Evolutionary conservation across 2,329 filamentous ascomycete species (phyloP).

Genomic region (Capronia epimyces): DNA sequence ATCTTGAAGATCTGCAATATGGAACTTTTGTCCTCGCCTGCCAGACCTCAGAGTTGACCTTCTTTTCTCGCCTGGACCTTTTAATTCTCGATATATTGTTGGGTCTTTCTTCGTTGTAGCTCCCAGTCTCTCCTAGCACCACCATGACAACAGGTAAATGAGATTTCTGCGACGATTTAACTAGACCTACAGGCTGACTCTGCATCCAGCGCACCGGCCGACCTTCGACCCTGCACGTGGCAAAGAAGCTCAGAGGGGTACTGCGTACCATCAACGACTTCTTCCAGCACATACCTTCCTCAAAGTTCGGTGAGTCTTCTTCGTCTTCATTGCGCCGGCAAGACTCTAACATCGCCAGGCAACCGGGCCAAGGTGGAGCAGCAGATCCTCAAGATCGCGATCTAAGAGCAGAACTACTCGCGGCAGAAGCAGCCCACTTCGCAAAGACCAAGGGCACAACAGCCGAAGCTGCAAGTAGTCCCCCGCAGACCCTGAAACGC

Average conservation of each 20-base stretch:
- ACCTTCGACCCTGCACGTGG: constrained; percentile 95
- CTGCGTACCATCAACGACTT: constrained; percentile 92
- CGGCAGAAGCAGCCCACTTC: constrained; percentile 81
- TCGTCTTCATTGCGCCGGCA: neutral
- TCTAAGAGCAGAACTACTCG: constrained; percentile 80
- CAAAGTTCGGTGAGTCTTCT: constrained; percentile 63
- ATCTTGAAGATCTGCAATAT: neutral
- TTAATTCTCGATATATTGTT: neutral
- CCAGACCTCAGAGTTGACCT: too few species aligned
- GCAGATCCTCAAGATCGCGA: constrained; percentile 68
- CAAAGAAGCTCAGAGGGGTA: constrained; percentile 88
- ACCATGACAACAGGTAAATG: neutral
- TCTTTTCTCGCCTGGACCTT: too few species aligned
- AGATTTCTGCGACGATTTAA: neutral
- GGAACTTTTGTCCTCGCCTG: neutral
- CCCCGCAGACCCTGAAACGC: constrained; percentile 52
- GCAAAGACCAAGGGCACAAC: constrained; percentile 63
- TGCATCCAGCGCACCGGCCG: constrained; percentile 60
- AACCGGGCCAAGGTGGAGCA: constrained; percentile 83
- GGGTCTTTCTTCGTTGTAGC: neutral
- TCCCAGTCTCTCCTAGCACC: neutral
- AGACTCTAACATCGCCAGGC: constrained; percentile 39
- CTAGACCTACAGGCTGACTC: neutral
- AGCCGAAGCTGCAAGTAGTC: constrained; percentile 31
- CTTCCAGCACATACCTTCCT: constrained; percentile 89